Conservation (phyloP, 441 rosid genomes). For the Oxalis stricta region DNA sequence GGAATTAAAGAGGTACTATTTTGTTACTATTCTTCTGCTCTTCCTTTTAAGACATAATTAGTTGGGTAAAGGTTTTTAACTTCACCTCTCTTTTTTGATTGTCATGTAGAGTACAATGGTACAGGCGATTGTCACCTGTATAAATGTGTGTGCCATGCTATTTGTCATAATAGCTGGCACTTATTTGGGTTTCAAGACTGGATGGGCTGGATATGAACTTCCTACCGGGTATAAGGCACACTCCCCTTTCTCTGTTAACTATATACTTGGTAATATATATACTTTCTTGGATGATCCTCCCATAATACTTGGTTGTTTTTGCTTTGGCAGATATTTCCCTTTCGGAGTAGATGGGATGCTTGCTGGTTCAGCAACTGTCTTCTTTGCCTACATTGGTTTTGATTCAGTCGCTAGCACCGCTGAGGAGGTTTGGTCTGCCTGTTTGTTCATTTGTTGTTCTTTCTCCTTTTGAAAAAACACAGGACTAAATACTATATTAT, state of each 20-base stretch:
- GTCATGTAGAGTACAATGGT: slow-evolving; percentile 67
- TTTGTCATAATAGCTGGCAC: slow-evolving; percentile 74
- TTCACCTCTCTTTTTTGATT: slow-evolving; percentile 1
- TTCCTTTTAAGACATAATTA: background rate
- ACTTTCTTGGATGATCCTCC: too few species aligned
- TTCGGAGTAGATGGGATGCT: slow-evolving; percentile 93
- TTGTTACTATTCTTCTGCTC: background rate
- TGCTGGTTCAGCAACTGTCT: slow-evolving; percentile 93
- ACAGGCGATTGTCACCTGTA: slow-evolving; percentile 65
- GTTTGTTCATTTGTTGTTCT: background rate
- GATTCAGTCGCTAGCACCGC: slow-evolving; percentile 98
- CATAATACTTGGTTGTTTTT: background rate
- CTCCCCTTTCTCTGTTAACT: background rate
- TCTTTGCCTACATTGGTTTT: slow-evolving; percentile 91
- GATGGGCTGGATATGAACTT: slow-evolving; percentile 88
- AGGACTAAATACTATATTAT: too few species aligned
- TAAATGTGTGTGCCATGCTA: slow-evolving; percentile 73
- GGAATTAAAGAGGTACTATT: slow-evolving; percentile 88
- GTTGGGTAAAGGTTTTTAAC: background rate
- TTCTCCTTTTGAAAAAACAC: too few species aligned
- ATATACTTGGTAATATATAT: too few species aligned
- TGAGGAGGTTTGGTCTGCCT: slow-evolving; percentile 49
- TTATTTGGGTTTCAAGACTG: slow-evolving; percentile 82
- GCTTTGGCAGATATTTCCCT: slow-evolving; percentile 49
- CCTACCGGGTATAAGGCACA: slow-evolving; percentile 64